Evolutionary conservation across 2,329 filamentous ascomycete species (phyloP).

Genomic region (Neoscytalidium dimidiatum): DNA sequence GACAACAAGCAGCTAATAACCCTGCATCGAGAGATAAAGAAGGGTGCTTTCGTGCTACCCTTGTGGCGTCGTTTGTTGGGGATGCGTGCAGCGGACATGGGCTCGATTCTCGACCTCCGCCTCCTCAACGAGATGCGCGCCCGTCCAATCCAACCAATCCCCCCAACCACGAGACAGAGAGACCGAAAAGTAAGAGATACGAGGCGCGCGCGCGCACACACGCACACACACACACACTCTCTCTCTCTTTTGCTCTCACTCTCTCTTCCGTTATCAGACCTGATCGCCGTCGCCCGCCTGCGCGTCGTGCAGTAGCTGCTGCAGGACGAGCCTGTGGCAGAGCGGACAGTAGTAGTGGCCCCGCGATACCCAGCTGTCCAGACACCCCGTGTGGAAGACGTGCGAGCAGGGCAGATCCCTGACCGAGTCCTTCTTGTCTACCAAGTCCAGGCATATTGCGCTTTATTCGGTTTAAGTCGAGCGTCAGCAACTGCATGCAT

Average conservation of each 20-base stretch:
- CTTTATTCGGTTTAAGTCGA: not conserved
- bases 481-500: not conserved
- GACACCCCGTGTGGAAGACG: not conserved
- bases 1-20: not conserved
- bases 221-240: too few relatives aligned
- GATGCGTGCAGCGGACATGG: not conserved
- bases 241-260: too few relatives aligned
- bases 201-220: too few relatives aligned
- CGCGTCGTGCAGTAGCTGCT: not conserved
- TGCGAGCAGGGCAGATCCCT: slow-evolving; percentile 1
- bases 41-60: not conserved
- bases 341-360: slow-evolving; percentile 9
- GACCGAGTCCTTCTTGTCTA: not conserved
- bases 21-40: not conserved
- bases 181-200: too few relatives aligned
- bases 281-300: not conserved
- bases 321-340: slow-evolving; percentile 1
- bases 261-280: slow-evolving; percentile 9
- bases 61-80: not conserved
- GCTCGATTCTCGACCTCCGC: not conserved
- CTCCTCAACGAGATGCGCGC: too few relatives aligned
- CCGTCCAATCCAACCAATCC: not conserved
- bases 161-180: too few relatives aligned
- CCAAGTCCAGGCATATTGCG: not conserved
- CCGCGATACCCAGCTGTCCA: slow-evolving; percentile 3